Percentiles rank a stretch among this genome's conserved stretches.
phyloP scores from a whole-genome alignment of 1,139 yeast genomes.

The Kluyveromyces sp. region DNA sequence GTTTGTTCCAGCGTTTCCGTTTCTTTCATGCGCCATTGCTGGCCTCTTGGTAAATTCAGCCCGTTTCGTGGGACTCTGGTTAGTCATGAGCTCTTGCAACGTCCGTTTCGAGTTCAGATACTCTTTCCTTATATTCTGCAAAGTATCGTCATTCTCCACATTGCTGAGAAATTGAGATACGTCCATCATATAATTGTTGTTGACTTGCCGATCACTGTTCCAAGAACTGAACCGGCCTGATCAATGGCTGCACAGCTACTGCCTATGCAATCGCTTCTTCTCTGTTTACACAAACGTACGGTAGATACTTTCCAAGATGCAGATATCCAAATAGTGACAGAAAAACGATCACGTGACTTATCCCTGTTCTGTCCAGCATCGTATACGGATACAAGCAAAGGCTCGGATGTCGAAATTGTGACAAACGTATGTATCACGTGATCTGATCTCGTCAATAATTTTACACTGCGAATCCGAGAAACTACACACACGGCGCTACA shows the following conservation, averaged over 20 bases:
- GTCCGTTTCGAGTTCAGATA: slow-evolving; percentile 24
- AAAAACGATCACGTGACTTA: not conserved
- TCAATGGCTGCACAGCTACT: too few relatives aligned
- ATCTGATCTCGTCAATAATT: too few relatives aligned
- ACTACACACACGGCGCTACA: too few relatives aligned
- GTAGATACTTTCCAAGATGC: too few relatives aligned
- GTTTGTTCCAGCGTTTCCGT: slow-evolving; percentile 3
- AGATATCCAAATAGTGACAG: too few relatives aligned
- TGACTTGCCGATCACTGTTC: too few relatives aligned
- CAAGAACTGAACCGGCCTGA: too few relatives aligned
- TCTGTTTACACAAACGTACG: not conserved
- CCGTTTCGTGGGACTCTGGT: slow-evolving; percentile 12
- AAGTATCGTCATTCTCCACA: slow-evolving; percentile 28
- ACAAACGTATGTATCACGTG: too few relatives aligned
- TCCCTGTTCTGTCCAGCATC: slow-evolving; percentile 1
- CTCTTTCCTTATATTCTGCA: slow-evolving; percentile 25
- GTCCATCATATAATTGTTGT: slow-evolving; percentile 8
- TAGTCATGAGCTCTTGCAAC: slow-evolving; percentile 17
- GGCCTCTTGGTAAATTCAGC: slow-evolving; percentile 4
- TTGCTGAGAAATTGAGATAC: slow-evolving; percentile 15
- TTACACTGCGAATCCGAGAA: too few relatives aligned
- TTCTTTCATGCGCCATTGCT: not conserved
- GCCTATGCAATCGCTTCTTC: too few relatives aligned
- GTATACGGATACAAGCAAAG: too few relatives aligned
- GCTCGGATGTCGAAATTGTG: too few relatives aligned